phyloP scores from a whole-genome alignment of 2,329 filamentous ascomycete genomes.

The Aspergillus sp. region DNA sequence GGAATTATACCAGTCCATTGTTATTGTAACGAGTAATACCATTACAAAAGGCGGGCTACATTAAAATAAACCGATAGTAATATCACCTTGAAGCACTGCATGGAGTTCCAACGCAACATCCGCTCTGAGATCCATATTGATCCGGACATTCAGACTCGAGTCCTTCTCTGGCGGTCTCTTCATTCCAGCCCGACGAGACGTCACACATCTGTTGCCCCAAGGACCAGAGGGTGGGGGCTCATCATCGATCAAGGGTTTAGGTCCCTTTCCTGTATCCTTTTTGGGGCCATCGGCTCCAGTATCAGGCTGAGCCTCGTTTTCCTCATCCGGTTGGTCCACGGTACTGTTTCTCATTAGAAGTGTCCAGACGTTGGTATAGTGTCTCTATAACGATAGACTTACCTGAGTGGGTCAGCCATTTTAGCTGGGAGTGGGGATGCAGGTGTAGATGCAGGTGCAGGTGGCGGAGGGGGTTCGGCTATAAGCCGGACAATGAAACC shows the following conservation, averaged over 20 bases:
- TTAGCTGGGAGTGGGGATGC: too few species aligned
- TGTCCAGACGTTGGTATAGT: too few species aligned
- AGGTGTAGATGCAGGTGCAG: too few species aligned
- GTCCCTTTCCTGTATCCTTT: not conserved
- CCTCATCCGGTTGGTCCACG: too few species aligned
- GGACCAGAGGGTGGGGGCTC: not conserved
- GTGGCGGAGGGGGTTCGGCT: too few species aligned
- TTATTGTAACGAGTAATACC: too few species aligned
- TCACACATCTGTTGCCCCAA: not conserved
- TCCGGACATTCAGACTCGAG: slow-evolving; percentile 10
- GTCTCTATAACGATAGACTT: too few species aligned
- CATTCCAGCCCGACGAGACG: not conserved
- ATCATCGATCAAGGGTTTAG: not conserved
- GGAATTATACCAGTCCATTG: not conserved
- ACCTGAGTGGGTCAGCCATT: too few species aligned
- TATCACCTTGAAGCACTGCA: slow-evolving; percentile 6
- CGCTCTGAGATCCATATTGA: slow-evolving; percentile 10
- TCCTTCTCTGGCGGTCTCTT: slow-evolving; percentile 3
- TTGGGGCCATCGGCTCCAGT: not conserved
- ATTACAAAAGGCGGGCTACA: fast-evolving
- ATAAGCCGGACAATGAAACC: too few species aligned
- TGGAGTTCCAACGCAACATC: slow-evolving; percentile 9
- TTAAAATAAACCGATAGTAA: slow-evolving; percentile 7
- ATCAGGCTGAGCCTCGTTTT: too few species aligned
- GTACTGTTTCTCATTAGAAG: too few species aligned